Evolutionary conservation across 1,284 basidiomycete genomes (phyloP), one percentile per base, ranked within the genome.

Genomic region (Pterulicium gracile): DNA sequence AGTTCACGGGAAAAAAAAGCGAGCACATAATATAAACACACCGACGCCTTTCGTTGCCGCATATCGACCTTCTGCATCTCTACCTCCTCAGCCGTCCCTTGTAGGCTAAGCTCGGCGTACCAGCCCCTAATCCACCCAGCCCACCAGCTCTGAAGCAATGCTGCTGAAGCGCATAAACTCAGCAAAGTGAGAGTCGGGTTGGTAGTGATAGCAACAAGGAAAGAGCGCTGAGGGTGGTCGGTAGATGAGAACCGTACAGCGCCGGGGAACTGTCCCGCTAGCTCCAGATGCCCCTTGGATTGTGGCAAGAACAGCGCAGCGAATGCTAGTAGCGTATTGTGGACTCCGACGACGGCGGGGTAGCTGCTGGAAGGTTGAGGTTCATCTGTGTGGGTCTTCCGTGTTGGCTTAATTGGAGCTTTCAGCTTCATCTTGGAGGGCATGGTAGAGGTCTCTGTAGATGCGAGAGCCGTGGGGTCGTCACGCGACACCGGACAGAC

Each of bases 81-180:
- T 47, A 65, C 63, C 52, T 72, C 67, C 35, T 63, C 61, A 27
- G 57, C 57, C 18, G 53, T 51, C 17, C 55, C 56, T 42, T 57
- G 54, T 17, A 58, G 51, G 0, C 44, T 41, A 53, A 55, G 51
- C 50, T 67, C 64, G 17, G 68, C 63, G 53, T 61, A 70, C 80
- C 80, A 86, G 21, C 60, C 50, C 45, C 73, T 64, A 51, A 87
- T 55, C 69, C 77, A 83, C 3, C 72, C 71, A 1, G 75, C 81
- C 84, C 86, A 90, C 81, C 85, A 89, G 4, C 64, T 62, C 56
- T 86, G 77, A 36, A 88, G 60, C 2, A 87, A 48, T 2, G 63
- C 54, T 0, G 73, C 67, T 1, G 87, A 88, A 0, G 61, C 56
- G 44, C 73, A 75, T 40, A 82, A 65, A 68, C 79, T 88, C 3